Evolutionary conservation across 2,329 filamentous ascomycete genomes (phyloP).

Genomic region (Botrytis paeoniae): DNA sequence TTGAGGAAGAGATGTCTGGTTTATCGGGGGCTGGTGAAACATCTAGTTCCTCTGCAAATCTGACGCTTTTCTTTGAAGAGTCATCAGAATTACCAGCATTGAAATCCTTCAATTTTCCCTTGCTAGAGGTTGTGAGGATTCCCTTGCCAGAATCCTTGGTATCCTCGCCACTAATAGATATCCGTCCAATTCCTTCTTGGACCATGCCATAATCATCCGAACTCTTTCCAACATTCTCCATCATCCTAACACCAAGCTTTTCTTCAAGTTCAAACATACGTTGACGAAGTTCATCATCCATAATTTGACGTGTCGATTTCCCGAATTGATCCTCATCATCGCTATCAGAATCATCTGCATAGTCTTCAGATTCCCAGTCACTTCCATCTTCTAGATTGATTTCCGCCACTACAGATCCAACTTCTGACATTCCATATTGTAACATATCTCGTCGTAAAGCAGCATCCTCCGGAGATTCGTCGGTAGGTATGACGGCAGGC

Average conservation of each 20-base stretch:
- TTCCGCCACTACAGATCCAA: slow-evolving; percentile 89
- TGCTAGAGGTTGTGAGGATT: background rate
- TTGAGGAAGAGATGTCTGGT: slow-evolving; percentile 25
- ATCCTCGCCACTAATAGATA: slow-evolving; percentile 45
- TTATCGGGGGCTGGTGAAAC: slow-evolving; percentile 52
- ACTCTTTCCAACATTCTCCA: slow-evolving; percentile 55
- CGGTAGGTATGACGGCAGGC: slow-evolving; percentile 61
- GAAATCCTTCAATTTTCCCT: slow-evolving; percentile 2
- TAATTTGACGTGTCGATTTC: slow-evolving; percentile 61
- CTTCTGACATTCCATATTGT: slow-evolving; percentile 80
- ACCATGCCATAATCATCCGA: slow-evolving; percentile 35
- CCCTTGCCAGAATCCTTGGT: slow-evolving; percentile 2
- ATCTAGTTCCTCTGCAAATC: slow-evolving; percentile 74
- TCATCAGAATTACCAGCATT: background rate
- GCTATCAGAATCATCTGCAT: slow-evolving; percentile 52
- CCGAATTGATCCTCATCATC: slow-evolving; percentile 69
- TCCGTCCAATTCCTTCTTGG: slow-evolving; percentile 56
- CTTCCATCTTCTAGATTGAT: slow-evolving; percentile 73
- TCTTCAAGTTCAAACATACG: slow-evolving; percentile 85
- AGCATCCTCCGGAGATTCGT: slow-evolving; percentile 79
- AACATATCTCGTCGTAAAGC: slow-evolving; percentile 83
- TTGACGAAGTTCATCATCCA: slow-evolving; percentile 69
- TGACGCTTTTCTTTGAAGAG: slow-evolving; percentile 63
- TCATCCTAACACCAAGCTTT: slow-evolving; percentile 59
- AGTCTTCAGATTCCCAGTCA: slow-evolving; percentile 53